A percentile compares a stretch with the other conserved stretches of the same genome.
Evolutionary conservation across 345 rosid species (phyloP).

Genomic region (Eucalyptus curtisii): DNA sequence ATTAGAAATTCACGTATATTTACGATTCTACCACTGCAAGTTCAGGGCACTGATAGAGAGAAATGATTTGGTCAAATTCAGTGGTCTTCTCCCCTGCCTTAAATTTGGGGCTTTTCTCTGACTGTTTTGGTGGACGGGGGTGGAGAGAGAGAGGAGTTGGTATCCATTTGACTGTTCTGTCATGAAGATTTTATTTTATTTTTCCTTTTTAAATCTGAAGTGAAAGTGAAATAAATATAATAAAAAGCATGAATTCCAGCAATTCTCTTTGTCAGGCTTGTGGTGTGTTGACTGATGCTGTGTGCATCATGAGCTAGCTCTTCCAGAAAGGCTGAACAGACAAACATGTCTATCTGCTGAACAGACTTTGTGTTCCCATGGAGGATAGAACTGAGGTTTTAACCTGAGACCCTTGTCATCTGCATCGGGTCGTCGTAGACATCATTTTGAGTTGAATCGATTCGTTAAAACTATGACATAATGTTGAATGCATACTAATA

Average conservation of each 20-base stretch:
- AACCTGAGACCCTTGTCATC: background rate
- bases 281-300: background rate
- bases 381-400: background rate
- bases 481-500: background rate
- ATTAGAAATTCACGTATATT: background rate
- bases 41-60: background rate
- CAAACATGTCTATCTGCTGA: background rate
- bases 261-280: background rate
- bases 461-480: background rate
- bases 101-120: background rate
- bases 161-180: background rate
- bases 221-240: background rate
- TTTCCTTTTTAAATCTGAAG: background rate
- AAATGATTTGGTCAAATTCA: background rate
- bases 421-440: background rate
- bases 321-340: background rate
- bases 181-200: background rate
- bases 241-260: background rate
- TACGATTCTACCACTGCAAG: background rate
- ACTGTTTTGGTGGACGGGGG: background rate
- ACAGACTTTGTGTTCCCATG: background rate
- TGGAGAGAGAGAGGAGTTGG: background rate
- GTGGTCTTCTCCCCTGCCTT: background rate
- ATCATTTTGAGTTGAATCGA: background rate
- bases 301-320: background rate